Percentiles rank a stretch among this genome's conserved stretches.
Conservation (phyloP, 2,329 filamentous ascomycete genomes). For the Diaporthe sp. region DNA sequence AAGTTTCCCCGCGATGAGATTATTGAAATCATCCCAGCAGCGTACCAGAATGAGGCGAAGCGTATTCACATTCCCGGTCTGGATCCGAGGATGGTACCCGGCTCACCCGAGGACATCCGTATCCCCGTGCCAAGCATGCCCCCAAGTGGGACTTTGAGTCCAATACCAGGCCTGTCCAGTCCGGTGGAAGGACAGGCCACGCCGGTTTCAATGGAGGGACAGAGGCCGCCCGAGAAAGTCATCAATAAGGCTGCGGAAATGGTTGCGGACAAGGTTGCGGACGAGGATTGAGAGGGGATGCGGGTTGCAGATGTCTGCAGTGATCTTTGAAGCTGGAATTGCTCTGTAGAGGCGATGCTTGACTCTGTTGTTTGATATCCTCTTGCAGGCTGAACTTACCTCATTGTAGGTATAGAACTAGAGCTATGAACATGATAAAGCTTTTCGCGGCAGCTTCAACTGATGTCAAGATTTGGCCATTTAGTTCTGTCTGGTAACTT, state of each 20-base stretch:
- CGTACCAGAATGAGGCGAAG: constrained; percentile 96
- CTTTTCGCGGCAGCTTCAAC: background rate
- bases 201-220: constrained; percentile 25
- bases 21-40: constrained; percentile 97
- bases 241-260: constrained; percentile 63
- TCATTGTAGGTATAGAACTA: background rate
- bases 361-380: background rate
- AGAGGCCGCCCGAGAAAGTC: constrained; percentile 60
- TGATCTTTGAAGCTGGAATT: background rate
- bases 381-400: background rate
- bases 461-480: background rate
- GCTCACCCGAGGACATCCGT: constrained; percentile 83
- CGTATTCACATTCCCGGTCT: constrained; percentile 85
- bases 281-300: constrained; percentile 59
- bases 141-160: constrained; percentile 56
- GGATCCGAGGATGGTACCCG: constrained; percentile 76
- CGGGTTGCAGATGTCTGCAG: background rate
- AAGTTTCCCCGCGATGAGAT: constrained; percentile 97
- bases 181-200: constrained; percentile 57
- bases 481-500: background rate
- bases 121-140: constrained; percentile 74
- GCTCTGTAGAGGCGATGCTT: background rate
- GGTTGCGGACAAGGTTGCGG: constrained; percentile 65
- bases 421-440: background rate
- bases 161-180: constrained; percentile 62